A percentile compares a stretch with the other conserved stretches of the same genome.
Evolutionary conservation across 139 green algal species (phyloP).

Genomic region (Axilococcus clingmanii): DNA sequence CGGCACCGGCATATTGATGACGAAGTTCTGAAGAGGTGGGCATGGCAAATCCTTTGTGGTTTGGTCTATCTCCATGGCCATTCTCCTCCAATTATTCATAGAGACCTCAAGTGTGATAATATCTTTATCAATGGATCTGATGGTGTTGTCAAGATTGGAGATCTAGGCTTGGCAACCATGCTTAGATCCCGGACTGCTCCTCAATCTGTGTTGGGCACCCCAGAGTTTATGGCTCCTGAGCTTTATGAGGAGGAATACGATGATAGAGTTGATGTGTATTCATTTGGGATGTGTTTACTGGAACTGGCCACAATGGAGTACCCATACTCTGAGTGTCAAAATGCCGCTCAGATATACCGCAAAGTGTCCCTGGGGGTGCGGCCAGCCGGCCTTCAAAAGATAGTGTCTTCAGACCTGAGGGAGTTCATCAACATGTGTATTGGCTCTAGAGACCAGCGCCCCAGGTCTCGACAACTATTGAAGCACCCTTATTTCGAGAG

Average conservation of each 20-base stretch:
- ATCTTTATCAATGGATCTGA: conserved; percentile 93
- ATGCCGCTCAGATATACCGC: conserved; percentile 98
- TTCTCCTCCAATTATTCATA: conserved; percentile 81
- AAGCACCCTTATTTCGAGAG: conserved; percentile 85
- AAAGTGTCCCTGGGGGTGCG: conserved; percentile 87
- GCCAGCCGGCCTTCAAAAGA: conserved; percentile 67
- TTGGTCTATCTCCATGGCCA: conserved; percentile 95
- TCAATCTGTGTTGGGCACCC: conserved; percentile 87
- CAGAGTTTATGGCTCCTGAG: conserved; percentile 99
- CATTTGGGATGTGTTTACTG: conserved; percentile 96
- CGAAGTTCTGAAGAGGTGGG: conserved; percentile 90
- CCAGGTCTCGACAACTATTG: conserved; percentile 76
- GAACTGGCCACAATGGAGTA: conserved; percentile 97
- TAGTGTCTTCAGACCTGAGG: conserved; percentile 61
- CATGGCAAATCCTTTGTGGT: conserved; percentile 88
- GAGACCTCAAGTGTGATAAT: conserved; percentile 90
- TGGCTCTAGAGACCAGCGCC: conserved; percentile 43
- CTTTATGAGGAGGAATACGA: conserved; percentile 99
- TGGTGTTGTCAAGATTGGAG: conserved; percentile 97
- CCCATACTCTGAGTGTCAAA: conserved; percentile 94
- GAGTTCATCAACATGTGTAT: conserved; percentile 92
- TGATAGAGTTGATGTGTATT: conserved; percentile 95
- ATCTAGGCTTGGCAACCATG: conserved; percentile 93
- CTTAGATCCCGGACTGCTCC: conserved; percentile 75
- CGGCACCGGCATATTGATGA: conserved; percentile 85